These are phyloP conservation scores for Prunus padus DNA, from an alignment of 306 rosid species.

Conservation along the genomic window DNA sequence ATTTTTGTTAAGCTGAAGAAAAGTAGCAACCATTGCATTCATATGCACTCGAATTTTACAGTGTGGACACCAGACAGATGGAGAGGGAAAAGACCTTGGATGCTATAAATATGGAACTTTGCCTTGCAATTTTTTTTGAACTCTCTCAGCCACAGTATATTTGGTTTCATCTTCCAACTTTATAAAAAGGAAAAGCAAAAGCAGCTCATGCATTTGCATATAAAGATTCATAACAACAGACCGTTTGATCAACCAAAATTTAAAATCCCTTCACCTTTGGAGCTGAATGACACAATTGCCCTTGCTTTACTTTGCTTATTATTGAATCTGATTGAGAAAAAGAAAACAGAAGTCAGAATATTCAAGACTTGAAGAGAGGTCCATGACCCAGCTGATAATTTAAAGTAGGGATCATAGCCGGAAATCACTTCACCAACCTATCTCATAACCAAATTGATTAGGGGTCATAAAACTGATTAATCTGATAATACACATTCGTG, in stretches of 20 bases:
- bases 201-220: slow-evolving; percentile 38
- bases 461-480: not conserved
- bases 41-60: not conserved
- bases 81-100: slow-evolving; percentile 19
- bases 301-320: not conserved
- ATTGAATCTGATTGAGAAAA: slow-evolving; percentile 14
- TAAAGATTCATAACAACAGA: slow-evolving; percentile 52
- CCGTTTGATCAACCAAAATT: slow-evolving; percentile 44
- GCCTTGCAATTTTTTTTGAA: slow-evolving; percentile 6
- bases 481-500: too few relatives aligned
- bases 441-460: slow-evolving; percentile 7
- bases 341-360: slow-evolving; percentile 14
- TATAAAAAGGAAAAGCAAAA: slow-evolving; percentile 72
- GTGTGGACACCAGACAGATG: not conserved
- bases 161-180: slow-evolving; percentile 66
- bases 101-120: slow-evolving; percentile 4
- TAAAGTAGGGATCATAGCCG: not conserved
- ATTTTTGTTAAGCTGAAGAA: slow-evolving; percentile 12
- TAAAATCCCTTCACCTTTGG: slow-evolving; percentile 3
- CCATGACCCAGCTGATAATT: not conserved
- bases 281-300: slow-evolving; percentile 11
- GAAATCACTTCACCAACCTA: not conserved
- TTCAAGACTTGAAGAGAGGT: too few relatives aligned
- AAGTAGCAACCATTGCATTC: slow-evolving; percentile 19
- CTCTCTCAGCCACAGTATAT: slow-evolving; percentile 23